Evolutionary conservation across 352 stramenopile genomes (phyloP).

Genomic region (Phytopythium vexans): DNA sequence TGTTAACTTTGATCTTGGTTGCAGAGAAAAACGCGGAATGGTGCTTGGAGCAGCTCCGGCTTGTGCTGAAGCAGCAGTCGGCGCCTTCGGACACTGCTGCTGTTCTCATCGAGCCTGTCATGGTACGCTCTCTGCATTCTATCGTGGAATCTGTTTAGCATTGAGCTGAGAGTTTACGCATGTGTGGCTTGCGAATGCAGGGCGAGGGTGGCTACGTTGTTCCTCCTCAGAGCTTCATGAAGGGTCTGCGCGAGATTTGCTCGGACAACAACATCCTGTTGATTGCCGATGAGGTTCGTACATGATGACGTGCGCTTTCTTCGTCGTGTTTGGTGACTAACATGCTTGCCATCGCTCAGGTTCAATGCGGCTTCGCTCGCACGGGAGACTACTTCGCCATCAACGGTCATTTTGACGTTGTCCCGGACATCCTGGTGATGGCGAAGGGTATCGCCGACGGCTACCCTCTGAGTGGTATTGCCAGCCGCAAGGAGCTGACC

Average conservation of each 20-base stretch:
- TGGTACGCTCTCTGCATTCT: slow-evolving; percentile 18
- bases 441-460: slow-evolving; percentile 93
- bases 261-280: slow-evolving; percentile 92
- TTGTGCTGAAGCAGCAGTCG: slow-evolving; percentile 91
- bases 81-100: slow-evolving; percentile 84
- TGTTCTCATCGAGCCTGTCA: slow-evolving; percentile 90
- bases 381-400: slow-evolving; percentile 89
- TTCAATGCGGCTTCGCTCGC: slow-evolving; percentile 89
- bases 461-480: slow-evolving; percentile 89
- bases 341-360: slow-evolving; percentile 7
- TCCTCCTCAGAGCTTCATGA: slow-evolving; percentile 90
- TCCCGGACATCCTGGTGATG: slow-evolving; percentile 91
- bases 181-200: slow-evolving; percentile 6
- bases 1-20: slow-evolving; percentile 4
- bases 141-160: not conserved
- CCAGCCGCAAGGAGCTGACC: slow-evolving; percentile 84
- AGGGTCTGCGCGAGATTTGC: slow-evolving; percentile 88
- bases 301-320: not conserved
- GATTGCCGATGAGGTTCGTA: slow-evolving; percentile 80
- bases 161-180: not conserved
- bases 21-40: slow-evolving; percentile 56
- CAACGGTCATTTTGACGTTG: slow-evolving; percentile 77
- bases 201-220: slow-evolving; percentile 93
- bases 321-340: slow-evolving; percentile 3
- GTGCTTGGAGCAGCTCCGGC: slow-evolving; percentile 81